These are phyloP conservation scores for Russula dissimulans DNA, from an alignment of 768 basidiomycete species.

Conservation along the genomic window DNA sequence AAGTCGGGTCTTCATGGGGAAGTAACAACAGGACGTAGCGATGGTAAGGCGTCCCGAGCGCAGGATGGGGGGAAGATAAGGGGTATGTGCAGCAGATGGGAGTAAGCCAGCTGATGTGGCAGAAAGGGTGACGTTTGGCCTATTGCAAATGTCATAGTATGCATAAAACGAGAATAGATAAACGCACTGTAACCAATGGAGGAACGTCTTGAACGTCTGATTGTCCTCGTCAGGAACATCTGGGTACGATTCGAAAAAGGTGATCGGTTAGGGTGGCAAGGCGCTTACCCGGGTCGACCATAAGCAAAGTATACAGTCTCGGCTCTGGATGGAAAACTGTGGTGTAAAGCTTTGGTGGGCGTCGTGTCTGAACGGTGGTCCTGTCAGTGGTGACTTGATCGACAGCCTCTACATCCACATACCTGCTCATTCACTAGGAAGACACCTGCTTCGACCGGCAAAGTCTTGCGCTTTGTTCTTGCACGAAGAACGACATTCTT, in stretches of 20 bases:
- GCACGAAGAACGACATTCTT: slow-evolving; percentile 22
- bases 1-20: slow-evolving; percentile 44
- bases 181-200: slow-evolving; percentile 78
- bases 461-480: slow-evolving; percentile 24
- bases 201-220: slow-evolving; percentile 56
- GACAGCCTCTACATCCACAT: background rate
- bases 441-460: slow-evolving; percentile 58
- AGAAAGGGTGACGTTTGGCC: slow-evolving; percentile 77
- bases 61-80: slow-evolving; percentile 86
- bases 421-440: slow-evolving; percentile 66
- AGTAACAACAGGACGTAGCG: slow-evolving; percentile 76
- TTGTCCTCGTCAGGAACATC: slow-evolving; percentile 75
- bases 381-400: background rate
- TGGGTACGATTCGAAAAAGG: slow-evolving; percentile 23
- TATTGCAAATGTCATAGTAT: slow-evolving; percentile 25
- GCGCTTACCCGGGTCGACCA: slow-evolving; percentile 72
- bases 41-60: slow-evolving; percentile 82
- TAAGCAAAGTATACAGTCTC: slow-evolving; percentile 76
- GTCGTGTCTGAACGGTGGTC: slow-evolving; percentile 41
- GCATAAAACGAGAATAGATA: slow-evolving; percentile 4
- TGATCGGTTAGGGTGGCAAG: background rate
- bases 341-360: slow-evolving; percentile 55
- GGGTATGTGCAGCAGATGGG: slow-evolving; percentile 47
- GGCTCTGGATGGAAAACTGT: slow-evolving; percentile 78
- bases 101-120: slow-evolving; percentile 37